Percentiles rank a stretch among this genome's conserved stretches.
Conservation (phyloP, 2,329 filamentous ascomycete species). For the Chaetomium olivaceum region DNA sequence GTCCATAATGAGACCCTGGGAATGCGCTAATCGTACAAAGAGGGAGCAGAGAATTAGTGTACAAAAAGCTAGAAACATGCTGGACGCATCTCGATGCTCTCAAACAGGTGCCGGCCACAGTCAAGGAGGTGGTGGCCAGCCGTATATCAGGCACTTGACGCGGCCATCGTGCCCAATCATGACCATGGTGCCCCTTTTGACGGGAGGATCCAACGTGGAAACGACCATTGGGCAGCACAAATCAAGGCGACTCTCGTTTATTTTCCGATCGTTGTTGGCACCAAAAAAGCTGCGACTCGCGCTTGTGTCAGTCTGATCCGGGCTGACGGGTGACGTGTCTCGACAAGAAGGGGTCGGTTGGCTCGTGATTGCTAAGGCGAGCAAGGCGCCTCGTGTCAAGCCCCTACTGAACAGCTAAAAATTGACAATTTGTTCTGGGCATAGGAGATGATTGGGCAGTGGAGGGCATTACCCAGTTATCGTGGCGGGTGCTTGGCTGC, state of each 20-base stretch:
- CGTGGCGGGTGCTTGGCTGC: not conserved
- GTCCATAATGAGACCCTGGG: conserved; percentile 11
- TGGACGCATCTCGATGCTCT: not conserved
- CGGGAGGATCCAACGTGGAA: conserved; percentile 5
- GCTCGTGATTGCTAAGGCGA: not conserved
- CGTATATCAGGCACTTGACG: conserved; percentile 2
- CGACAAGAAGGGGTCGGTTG: not conserved
- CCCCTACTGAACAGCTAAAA: not conserved
- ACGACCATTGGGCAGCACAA: not conserved
- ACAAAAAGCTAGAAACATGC: conserved; percentile 1
- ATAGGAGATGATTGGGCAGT: not conserved
- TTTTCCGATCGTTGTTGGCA: not conserved
- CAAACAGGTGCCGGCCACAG: too few species aligned
- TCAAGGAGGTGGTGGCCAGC: not conserved
- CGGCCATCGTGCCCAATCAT: conserved; percentile 7
- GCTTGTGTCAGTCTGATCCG: conserved; percentile 1
- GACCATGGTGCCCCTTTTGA: not conserved
- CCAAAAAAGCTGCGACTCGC: not conserved
- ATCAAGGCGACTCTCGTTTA: not conserved
- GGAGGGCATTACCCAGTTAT: not conserved
- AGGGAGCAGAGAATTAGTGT: conserved; percentile 6
- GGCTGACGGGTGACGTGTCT: conserved; percentile 11
- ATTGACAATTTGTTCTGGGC: not conserved
- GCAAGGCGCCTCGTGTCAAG: conserved; percentile 2
- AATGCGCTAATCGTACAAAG: conserved; percentile 8